Evolutionary conservation across 2,329 filamentous ascomycete species (phyloP).

Genomic region (Trichophyton equinum): DNA sequence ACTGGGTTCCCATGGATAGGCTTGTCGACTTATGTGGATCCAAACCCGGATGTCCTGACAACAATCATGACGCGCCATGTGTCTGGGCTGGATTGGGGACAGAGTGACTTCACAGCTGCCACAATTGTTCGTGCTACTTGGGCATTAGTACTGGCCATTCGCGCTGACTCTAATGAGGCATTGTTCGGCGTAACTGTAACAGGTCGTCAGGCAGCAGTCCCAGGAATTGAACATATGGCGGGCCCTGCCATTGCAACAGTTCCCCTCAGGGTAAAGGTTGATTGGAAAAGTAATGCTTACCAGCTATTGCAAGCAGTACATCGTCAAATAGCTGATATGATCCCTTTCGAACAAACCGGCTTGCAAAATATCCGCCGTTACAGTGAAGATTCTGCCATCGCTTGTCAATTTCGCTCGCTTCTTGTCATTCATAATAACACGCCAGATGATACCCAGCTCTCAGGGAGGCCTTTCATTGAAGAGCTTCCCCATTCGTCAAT

Average conservation of each 20-base stretch:
- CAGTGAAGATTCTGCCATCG: slow-evolving; percentile 32
- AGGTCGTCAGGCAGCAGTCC: slow-evolving; percentile 26
- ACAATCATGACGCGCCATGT: not conserved
- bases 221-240: slow-evolving; percentile 28
- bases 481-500: not conserved
- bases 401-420: slow-evolving; percentile 32
- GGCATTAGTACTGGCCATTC: slow-evolving; percentile 28
- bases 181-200: slow-evolving; percentile 34
- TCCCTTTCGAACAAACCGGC: slow-evolving; percentile 44
- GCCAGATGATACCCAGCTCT: not conserved
- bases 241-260: slow-evolving; percentile 32
- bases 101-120: slow-evolving; percentile 15
- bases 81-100: not conserved
- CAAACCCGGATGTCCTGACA: not conserved
- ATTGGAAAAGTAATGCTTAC: slow-evolving; percentile 22
- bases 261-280: slow-evolving; percentile 27
- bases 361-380: slow-evolving; percentile 39
- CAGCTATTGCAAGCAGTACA: slow-evolving; percentile 44
- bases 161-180: slow-evolving; percentile 27
- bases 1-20: slow-evolving; percentile 3
- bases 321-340: slow-evolving; percentile 42
- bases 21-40: not conserved
- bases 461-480: not conserved
- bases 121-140: slow-evolving; percentile 31
- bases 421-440: slow-evolving; percentile 21